phyloP scores from a whole-genome alignment of 176 grass and related monocot genomes.

The Carex myosuroides region DNA sequence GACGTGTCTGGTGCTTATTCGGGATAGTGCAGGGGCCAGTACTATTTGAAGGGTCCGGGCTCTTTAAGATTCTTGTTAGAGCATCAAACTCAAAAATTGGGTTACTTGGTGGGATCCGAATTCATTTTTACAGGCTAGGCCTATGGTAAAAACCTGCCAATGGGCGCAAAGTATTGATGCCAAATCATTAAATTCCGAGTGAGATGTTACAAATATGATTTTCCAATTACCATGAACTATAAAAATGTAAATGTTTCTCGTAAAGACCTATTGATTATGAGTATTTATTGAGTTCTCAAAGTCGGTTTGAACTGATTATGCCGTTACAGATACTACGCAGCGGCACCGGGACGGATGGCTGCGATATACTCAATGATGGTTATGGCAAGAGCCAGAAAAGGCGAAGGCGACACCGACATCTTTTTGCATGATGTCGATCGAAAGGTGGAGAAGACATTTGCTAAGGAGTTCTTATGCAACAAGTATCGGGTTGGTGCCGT shows the following conservation, averaged over 20 bases:
- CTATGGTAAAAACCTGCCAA: no score
- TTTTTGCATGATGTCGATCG: constrained; percentile 66
- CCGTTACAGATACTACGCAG: constrained; percentile 37
- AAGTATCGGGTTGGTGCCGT: constrained; percentile 60
- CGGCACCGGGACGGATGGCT: constrained; percentile 43
- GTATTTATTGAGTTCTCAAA: neutral
- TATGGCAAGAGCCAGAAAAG: constrained; percentile 23
- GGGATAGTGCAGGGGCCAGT: no score
- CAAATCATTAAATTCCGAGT: neutral
- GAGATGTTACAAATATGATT: neutral
- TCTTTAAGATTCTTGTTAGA: no score
- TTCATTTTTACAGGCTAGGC: no score
- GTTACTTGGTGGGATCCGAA: no score
- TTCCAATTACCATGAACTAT: neutral
- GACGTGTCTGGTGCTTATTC: no score
- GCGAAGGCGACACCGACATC: constrained; percentile 30
- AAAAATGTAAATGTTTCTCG: neutral
- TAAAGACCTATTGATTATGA: neutral
- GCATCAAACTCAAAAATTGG: no score
- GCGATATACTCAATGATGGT: constrained; percentile 30
- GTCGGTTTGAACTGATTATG: neutral
- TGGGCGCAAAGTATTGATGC: neutral
- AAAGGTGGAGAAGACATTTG: constrained; percentile 59
- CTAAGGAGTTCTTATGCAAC: constrained; percentile 79
- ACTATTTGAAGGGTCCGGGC: no score